phyloP scores from a whole-genome alignment of 2,329 filamentous ascomycete genomes.

The Botryosphaeria dothidea region DNA sequence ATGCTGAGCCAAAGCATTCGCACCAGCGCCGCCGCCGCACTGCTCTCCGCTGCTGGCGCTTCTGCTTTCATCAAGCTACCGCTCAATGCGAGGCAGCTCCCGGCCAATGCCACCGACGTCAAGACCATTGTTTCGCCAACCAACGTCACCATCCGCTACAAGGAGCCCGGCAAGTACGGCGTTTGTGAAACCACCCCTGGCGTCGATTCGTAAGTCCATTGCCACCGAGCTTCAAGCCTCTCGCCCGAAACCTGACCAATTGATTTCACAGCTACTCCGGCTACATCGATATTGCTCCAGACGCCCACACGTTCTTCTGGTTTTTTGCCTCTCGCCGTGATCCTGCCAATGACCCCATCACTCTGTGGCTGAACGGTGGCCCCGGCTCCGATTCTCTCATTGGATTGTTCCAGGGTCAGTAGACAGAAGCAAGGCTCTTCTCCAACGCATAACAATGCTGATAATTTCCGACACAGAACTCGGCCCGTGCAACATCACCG shows the following conservation, averaged over 20 bases:
- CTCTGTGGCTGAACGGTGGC: constrained; percentile 57
- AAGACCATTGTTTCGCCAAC: constrained; percentile 48
- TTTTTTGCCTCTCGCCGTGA: constrained; percentile 55
- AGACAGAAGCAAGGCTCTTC: not conserved
- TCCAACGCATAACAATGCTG: not conserved
- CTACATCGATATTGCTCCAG: constrained; percentile 40
- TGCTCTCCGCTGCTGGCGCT: not conserved
- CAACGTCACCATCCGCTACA: constrained; percentile 52
- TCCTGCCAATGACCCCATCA: constrained; percentile 49
- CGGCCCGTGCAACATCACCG: constrained; percentile 44
- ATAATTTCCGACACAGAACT: constrained; percentile 27
- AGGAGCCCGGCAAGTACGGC: constrained; percentile 50
- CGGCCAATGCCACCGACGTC: constrained; percentile 44
- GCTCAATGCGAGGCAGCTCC: constrained; percentile 26
- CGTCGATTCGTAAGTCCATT: constrained; percentile 43
- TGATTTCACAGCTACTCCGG: constrained; percentile 40
- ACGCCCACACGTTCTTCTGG: constrained; percentile 47
- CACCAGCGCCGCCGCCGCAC: not conserved
- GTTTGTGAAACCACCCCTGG: constrained; percentile 56
- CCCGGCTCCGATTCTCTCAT: constrained; percentile 57
- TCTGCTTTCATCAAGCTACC: constrained; percentile 14
- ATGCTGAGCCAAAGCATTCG: not conserved
- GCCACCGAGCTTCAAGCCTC: not conserved
- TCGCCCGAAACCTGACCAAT: not conserved
- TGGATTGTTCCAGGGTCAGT: constrained; percentile 53